Evolutionary conservation across 768 basidiomycete species (phyloP), one percentile per base, ranked within the genome.

Genomic region (Boletus subcaerulescens): DNA sequence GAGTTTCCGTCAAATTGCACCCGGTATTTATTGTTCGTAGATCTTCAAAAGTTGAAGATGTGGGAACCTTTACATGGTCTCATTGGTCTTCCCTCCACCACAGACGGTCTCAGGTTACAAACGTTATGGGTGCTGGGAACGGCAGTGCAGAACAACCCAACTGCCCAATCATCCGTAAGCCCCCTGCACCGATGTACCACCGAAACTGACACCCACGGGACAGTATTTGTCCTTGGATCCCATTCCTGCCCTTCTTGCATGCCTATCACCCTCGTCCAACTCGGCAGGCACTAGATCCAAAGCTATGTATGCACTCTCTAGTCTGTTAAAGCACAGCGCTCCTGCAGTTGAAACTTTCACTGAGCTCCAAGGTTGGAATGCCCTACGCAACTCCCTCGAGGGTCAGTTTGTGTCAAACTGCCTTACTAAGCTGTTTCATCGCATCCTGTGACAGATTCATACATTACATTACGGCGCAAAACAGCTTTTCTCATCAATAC

Each of bases 51-150:
- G 55, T 67, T 94, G 55, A 77, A 81, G 42, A 82, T 96, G 70
- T 95, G 93, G 93, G 79, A 80, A 52, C 85, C 89, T 1, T 63
- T 95, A 1, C 83, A 92, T 40, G 65, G 69, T 8, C 75, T 94
- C n/a, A 65, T 91, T 36, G 77, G 74, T 9, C 76, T 80, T 5
- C 69, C 81, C 8, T 66, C 73, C 0, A 78, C 84, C 3, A 78
- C 86, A 0, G 78, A 82, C n/a, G 75, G 74, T 26, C 77, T 94
- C 24, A 85, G 81, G 62, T 72, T 78, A 56, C 84, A 89, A 56
- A 81, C 84, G 0, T 71, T 94, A 11, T 96, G 93, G 93, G 84
- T 94, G 0, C 79, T 91, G 24, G 93, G 93, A 7, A 96, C 93
- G 0, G 91, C 93, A 0, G 65, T 94, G 6, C 92, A 94, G 68